A percentile compares a stretch with the other conserved stretches of the same genome.
These are phyloP conservation scores for Tothia fuscella DNA, from an alignment of 2,329 filamentous ascomycete species.

Conservation along the genomic window DNA sequence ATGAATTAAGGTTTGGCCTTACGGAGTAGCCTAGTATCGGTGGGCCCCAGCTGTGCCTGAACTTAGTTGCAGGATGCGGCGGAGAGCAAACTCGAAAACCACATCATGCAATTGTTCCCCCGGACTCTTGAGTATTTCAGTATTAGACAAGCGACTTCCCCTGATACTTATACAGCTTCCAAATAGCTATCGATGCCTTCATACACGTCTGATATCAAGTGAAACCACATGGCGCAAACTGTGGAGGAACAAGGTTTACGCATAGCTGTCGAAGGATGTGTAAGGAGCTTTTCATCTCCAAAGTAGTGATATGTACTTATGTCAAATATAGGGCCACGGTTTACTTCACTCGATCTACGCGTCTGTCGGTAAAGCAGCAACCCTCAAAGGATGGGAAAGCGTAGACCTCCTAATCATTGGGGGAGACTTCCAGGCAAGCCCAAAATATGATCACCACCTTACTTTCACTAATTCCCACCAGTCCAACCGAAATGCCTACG, in stretches of 20 bases:
- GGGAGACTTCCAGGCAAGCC: slow-evolving; percentile 75
- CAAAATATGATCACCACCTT: slow-evolving; percentile 2
- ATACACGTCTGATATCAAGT: no score
- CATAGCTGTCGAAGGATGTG: slow-evolving; percentile 76
- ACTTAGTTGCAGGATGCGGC: no score
- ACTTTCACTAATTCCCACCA: slow-evolving; percentile 23
- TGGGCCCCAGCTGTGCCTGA: no score
- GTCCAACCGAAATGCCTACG: slow-evolving; percentile 78
- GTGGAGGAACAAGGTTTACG: slow-evolving; percentile 6
- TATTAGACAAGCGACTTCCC: no score
- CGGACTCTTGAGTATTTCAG: no score
- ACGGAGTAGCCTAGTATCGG: no score
- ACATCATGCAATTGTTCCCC: no score
- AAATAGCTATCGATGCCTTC: no score
- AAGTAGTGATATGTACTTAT: slow-evolving; percentile 11
- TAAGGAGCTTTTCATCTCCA: slow-evolving; percentile 33
- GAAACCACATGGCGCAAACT: slow-evolving; percentile 6
- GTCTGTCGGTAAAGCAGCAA: slow-evolving; percentile 56
- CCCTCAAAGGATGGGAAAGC: slow-evolving; percentile 61
- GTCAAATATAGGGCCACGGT: slow-evolving; percentile 62
- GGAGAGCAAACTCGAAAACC: no score
- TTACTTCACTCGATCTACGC: slow-evolving; percentile 85
- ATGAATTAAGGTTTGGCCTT: no score
- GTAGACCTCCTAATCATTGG: slow-evolving; percentile 90
- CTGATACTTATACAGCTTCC: no score